Evolutionary conservation across 164 flowering plant species (phyloP), one percentile per base, ranked within the genome.

Genomic region (Tinospora cordifolia): DNA sequence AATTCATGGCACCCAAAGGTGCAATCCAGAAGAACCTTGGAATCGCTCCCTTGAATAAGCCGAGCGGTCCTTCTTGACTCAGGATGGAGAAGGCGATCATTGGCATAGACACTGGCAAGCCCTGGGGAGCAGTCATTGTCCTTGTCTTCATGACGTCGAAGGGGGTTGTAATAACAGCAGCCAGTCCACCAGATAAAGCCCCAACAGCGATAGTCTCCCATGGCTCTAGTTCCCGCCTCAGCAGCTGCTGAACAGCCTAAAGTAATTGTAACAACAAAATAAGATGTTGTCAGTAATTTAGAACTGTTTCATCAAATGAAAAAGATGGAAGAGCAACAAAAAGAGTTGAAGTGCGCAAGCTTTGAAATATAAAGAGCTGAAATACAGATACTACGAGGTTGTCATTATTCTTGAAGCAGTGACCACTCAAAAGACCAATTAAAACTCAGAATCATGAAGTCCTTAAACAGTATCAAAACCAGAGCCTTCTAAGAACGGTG

Each of bases 1-100:
- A 95, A 73, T 95, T 95, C 96, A 95, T 95, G 70, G 99, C 99
- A 40, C 99, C 99, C 3, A 95, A 82, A 6, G 99, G 99, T 44
- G 99, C 99, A 51, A 95, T 88, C 99, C 99, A 95, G 79, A 95
- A 95, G 79, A 95, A 95, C 75, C 99, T 81, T 14, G 99, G 99
- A 13, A 92, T 77, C 62, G 96, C 98, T 62, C 99, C 99, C 81
- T 95, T 95, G 78, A 88, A 95, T 67, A 95, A 78, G 40, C 98
- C 99, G 1, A 90, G 84, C 14, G 99, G 94, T 38, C 99, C 99
- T 70, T 95, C 97, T 6, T 77, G 84, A 9, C 83, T 94, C 17
- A 95, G 88, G 69, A 95, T 92, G 10, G 97, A 84, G 74, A 88
- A 77, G 24, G 92, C 96, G 2, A 91, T 77, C 77, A 85, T 76